Evolutionary conservation across 2,329 filamentous ascomycete species (phyloP), one percentile per base, ranked within the genome.

Genomic region (Cercospora nicotianae): DNA sequence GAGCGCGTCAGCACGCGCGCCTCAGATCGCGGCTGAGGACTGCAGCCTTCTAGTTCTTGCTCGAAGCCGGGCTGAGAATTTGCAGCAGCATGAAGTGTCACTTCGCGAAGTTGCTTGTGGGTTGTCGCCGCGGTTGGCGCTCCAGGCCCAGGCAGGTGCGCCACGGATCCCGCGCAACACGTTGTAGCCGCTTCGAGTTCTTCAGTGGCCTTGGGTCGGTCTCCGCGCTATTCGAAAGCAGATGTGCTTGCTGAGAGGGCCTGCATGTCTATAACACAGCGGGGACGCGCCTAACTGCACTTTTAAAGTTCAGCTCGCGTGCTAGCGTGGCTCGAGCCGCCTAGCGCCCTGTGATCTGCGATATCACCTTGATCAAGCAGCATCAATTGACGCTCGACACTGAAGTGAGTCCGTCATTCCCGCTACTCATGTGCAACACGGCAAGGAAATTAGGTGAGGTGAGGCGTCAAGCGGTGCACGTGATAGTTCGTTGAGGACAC

Each of bases 241-340:
- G 7, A 26, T 51, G 20, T 51, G 20, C 45, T 51, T 23, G 45
- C 18, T 51, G 20, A 20, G 20, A 20, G 18, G 45, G 45, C 45
- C 20, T 12, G 18, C 10, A 48, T 48, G 42, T 48, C 42, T 48
- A 23, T 18, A 48, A 48, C 42, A 48, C 16, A n/a, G 26, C 57
- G 57, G 33, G 53, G 57, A 60, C 30, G 57, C 33, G 30, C 30
- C 57, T 23, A 28, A 36, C n/a, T 36, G 30, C 30, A 60, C 57
- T 18, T 36, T 31, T 60, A 33, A 60, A 39, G 57, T 60, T 58
- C 57, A 23, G 57, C 30, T 60, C 55, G 55, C 55, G 55, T 58
- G 20, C 18, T 51, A 23, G 45, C 45, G 45, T 51, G 20, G 45
- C 45, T 51, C 45, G 20, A 23, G 45, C 45, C 45, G 18, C 36